Conservation (phyloP, 2,329 filamentous ascomycete genomes). For the Arthrobotrys sphaeroides region DNA sequence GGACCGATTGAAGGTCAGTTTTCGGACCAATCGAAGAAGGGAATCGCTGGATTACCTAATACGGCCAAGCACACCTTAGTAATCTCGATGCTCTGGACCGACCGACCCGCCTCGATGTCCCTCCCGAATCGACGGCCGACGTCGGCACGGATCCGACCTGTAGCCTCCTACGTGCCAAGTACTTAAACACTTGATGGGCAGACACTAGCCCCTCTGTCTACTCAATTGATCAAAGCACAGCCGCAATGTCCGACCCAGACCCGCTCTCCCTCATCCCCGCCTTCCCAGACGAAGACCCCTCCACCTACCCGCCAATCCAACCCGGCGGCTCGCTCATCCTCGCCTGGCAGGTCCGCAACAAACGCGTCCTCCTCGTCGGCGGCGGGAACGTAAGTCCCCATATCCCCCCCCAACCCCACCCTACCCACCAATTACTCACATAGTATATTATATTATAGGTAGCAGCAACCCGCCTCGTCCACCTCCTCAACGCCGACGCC, state of each 20-base stretch:
- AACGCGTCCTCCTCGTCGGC: conserved; percentile 89
- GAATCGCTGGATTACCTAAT: too few relatives aligned
- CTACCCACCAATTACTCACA: conserved; percentile 34
- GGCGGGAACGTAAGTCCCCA: conserved; percentile 81
- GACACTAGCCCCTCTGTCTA: not conserved
- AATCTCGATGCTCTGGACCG: too few relatives aligned
- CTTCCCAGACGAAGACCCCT: conserved; percentile 41
- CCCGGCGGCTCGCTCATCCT: conserved; percentile 92
- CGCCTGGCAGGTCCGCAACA: conserved; percentile 92
- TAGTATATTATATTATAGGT: conserved; percentile 69
- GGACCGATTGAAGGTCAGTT: too few relatives aligned
- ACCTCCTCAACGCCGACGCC: conserved; percentile 94
- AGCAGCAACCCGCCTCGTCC: conserved; percentile 90
- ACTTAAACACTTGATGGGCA: too few relatives aligned
- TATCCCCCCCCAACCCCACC: conserved; percentile 16
- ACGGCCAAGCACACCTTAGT: too few relatives aligned
- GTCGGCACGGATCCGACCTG: too few relatives aligned
- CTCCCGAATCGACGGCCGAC: too few relatives aligned
- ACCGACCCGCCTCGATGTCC: too few relatives aligned
- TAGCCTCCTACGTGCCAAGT: too few relatives aligned
- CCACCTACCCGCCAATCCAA: conserved; percentile 79
- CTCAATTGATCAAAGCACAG: not conserved
- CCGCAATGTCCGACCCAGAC: not conserved
- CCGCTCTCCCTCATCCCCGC: conserved; percentile 33
- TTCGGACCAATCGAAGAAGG: too few relatives aligned